Percentiles rank a stretch among this genome's conserved stretches.
These are phyloP conservation scores for Blastobotrys buckinghamii DNA, from an alignment of 1,139 yeast species.

Conservation along the genomic window DNA sequence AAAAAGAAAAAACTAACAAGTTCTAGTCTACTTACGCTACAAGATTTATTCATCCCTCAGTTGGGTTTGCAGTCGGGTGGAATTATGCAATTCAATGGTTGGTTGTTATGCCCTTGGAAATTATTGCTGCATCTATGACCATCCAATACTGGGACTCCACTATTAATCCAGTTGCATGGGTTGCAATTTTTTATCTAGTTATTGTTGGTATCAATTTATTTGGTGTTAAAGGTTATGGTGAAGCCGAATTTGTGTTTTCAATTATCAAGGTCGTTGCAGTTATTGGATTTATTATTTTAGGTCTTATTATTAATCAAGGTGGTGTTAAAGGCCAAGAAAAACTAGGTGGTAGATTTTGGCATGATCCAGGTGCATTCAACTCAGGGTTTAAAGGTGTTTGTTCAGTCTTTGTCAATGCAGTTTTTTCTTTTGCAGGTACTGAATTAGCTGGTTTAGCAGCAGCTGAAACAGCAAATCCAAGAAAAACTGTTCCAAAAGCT, in stretches of 20 bases:
- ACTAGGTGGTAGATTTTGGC: slow-evolving; percentile 60
- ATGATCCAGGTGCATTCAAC: slow-evolving; percentile 55
- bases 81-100: slow-evolving; percentile 72
- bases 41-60: slow-evolving; percentile 56
- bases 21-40: slow-evolving; percentile 66
- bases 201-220: slow-evolving; percentile 53
- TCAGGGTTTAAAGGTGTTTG: slow-evolving; percentile 75
- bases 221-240: slow-evolving; percentile 68
- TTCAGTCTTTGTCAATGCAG: slow-evolving; percentile 78
- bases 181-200: slow-evolving; percentile 53
- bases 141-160: slow-evolving; percentile 57
- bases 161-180: slow-evolving; percentile 59
- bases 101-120: slow-evolving; percentile 66
- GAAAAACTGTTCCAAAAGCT: slow-evolving; percentile 60
- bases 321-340: slow-evolving; percentile 58
- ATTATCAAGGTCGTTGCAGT: slow-evolving; percentile 53
- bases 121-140: slow-evolving; percentile 67
- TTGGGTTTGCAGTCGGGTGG: slow-evolving; percentile 79
- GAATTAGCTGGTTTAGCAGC: slow-evolving; percentile 82
- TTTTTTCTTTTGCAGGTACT: slow-evolving; percentile 81
- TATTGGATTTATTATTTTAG: slow-evolving; percentile 57
- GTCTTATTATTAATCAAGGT: slow-evolving; percentile 57
- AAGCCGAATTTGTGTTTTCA: slow-evolving; percentile 60
- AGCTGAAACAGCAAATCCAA: slow-evolving; percentile 74
- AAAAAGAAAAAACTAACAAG: no score